phyloP scores from a whole-genome alignment of 805 yeast species.

The Cyberlindnera mycetangii region DNA sequence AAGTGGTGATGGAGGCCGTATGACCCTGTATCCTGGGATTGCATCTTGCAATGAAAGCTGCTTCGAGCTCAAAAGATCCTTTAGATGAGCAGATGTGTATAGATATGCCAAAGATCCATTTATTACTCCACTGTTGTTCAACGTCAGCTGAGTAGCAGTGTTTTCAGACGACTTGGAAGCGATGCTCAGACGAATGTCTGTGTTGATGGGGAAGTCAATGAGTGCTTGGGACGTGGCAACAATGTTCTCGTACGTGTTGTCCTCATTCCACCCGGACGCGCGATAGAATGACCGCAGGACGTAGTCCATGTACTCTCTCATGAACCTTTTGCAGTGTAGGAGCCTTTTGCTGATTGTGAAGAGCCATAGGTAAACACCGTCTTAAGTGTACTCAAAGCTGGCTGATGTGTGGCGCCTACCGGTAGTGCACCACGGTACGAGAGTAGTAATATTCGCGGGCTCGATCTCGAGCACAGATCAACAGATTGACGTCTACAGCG shows the following conservation, averaged over 20 bases:
- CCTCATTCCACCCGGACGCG: constrained; percentile 74
- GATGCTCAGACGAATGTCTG: constrained; percentile 59
- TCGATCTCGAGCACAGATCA: too few relatives aligned
- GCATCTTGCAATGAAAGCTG: constrained; percentile 61
- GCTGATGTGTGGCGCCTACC: too few relatives aligned
- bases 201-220: constrained; percentile 72
- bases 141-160: constrained; percentile 69
- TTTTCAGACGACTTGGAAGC: constrained; percentile 67
- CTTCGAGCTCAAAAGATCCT: constrained; percentile 47
- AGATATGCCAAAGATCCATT: constrained; percentile 84
- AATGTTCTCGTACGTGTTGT: constrained; percentile 72
- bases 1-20: constrained; percentile 37
- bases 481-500: too few relatives aligned
- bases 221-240: constrained; percentile 66
- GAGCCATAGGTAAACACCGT: too few relatives aligned
- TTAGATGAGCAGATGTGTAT: constrained; percentile 61
- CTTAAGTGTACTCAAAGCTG: too few relatives aligned
- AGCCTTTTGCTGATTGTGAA: too few relatives aligned
- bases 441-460: too few relatives aligned
- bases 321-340: constrained; percentile 3
- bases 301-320: constrained; percentile 75
- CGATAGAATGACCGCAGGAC: constrained; percentile 68
- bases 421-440: too few relatives aligned
- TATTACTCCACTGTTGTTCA: constrained; percentile 60
- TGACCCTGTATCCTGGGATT: constrained; percentile 61